These are phyloP conservation scores for Hippophae rhamnoides DNA, from an alignment of 306 rosid genomes.

Conservation along the genomic window DNA sequence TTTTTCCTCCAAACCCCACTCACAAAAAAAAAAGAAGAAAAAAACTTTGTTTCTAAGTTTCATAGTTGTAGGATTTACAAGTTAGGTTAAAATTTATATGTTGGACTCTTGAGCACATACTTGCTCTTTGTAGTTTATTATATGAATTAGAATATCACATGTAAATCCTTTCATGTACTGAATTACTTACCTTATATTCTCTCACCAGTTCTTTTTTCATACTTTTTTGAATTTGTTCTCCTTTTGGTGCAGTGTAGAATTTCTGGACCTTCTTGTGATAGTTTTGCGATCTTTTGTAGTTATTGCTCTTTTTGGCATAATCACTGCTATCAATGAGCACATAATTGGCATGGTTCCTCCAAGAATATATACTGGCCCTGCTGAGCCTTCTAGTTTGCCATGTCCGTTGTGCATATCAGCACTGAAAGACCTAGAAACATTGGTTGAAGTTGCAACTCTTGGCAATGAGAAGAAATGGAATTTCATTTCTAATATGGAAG, in stretches of 20 bases:
- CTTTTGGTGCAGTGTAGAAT: not conserved
- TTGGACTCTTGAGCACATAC: too few species aligned
- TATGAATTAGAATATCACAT: too few species aligned
- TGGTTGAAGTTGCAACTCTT: slow-evolving; percentile 83
- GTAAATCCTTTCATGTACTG: not conserved
- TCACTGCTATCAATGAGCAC: slow-evolving; percentile 85
- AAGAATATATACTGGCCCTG: slow-evolving; percentile 30
- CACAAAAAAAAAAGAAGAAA: too few species aligned
- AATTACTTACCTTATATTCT: not conserved
- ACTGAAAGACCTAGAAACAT: slow-evolving; percentile 78
- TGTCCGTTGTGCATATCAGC: slow-evolving; percentile 79
- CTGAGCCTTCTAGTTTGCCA: slow-evolving; percentile 52
- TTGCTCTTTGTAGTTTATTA: too few species aligned
- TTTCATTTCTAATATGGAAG: slow-evolving; percentile 84
- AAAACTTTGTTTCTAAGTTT: too few species aligned
- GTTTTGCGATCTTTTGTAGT: slow-evolving; percentile 46
- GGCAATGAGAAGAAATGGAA: slow-evolving; percentile 89
- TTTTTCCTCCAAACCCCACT: too few species aligned
- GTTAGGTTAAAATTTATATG: too few species aligned
- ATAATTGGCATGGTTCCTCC: slow-evolving; percentile 58
- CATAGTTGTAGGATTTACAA: too few species aligned
- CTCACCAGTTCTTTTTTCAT: not conserved
- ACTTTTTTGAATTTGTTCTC: not conserved
- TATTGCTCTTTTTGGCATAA: slow-evolving; percentile 63
- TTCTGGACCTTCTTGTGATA: slow-evolving; percentile 4